These are phyloP conservation scores for Aspergillus leporis DNA, from an alignment of 495 filamentous ascomycete genomes.

Conservation along the genomic window DNA sequence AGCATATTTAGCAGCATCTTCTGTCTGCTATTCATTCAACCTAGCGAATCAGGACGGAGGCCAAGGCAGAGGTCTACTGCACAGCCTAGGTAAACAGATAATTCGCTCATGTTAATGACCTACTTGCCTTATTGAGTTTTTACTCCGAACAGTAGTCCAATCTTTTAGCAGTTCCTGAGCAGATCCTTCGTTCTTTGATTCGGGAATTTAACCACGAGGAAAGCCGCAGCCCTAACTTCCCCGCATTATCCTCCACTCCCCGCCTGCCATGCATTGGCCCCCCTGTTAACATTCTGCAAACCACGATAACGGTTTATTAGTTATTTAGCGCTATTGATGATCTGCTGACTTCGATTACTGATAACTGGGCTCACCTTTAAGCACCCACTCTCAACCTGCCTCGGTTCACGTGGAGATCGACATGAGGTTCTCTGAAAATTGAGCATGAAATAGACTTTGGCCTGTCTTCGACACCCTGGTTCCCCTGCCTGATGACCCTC, in stretches of 20 bases:
- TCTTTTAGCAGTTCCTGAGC: neutral
- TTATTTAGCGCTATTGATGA: neutral
- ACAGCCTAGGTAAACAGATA: neutral
- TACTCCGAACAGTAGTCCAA: neutral
- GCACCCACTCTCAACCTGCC: neutral
- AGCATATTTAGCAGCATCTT: no score
- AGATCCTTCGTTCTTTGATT: neutral
- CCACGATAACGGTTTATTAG: neutral
- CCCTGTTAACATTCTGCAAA: neutral
- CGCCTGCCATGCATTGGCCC: neutral
- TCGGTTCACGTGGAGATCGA: slow-evolving; percentile 4
- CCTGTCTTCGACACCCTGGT: neutral
- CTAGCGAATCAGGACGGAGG: neutral
- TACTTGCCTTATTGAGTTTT: neutral
- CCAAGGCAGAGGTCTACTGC: neutral
- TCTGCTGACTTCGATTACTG: neutral
- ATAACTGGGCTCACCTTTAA: neutral
- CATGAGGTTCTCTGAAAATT: neutral
- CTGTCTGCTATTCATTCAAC: no score
- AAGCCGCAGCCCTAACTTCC: neutral
- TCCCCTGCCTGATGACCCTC: neutral
- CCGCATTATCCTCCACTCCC: neutral
- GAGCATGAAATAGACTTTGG: neutral
- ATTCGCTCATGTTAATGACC: neutral
- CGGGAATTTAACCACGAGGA: neutral